These are phyloP conservation scores for Stevia rebaudiana DNA, from an alignment of 140 eudicot species.

Conservation along the genomic window DNA sequence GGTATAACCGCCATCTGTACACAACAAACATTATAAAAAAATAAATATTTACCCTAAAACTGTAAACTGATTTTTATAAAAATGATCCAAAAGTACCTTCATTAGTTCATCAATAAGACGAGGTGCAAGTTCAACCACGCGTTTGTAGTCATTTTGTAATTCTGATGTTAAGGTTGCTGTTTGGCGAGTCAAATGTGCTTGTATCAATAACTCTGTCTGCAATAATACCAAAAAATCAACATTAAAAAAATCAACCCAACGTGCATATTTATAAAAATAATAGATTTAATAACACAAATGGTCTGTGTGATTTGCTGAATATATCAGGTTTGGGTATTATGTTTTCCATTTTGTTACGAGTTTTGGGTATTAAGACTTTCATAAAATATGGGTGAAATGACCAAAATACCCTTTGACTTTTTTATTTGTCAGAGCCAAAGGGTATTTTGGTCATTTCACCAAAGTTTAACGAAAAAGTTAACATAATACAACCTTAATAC, in stretches of 20 bases:
- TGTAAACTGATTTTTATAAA: neutral
- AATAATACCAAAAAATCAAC: conserved; percentile 3
- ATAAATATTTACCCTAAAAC: neutral
- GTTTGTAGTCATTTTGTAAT: conserved; percentile 62
- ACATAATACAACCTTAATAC: too few relatives aligned
- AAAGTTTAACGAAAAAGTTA: too few relatives aligned
- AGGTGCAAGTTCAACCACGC: conserved; percentile 75
- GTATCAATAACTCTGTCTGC: conserved; percentile 85
- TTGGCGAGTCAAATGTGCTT: conserved; percentile 77
- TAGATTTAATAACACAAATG: too few relatives aligned
- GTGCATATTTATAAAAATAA: too few relatives aligned
- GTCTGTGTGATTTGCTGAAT: too few relatives aligned
- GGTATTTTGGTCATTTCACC: too few relatives aligned
- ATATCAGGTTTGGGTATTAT: too few relatives aligned
- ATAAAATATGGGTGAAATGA: too few relatives aligned
- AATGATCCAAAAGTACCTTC: conserved; percentile 45
- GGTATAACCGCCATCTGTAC: conserved; percentile 89
- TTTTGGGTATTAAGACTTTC: too few relatives aligned
- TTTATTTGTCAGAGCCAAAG: too few relatives aligned
- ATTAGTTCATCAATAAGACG: conserved; percentile 88
- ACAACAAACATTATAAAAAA: neutral
- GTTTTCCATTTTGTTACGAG: too few relatives aligned
- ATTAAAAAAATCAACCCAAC: neutral
- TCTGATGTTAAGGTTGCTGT: conserved; percentile 58
- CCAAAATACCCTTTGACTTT: too few relatives aligned